phyloP scores from a whole-genome alignment of 768 basidiomycete genomes.

The Mycena vitilis region DNA sequence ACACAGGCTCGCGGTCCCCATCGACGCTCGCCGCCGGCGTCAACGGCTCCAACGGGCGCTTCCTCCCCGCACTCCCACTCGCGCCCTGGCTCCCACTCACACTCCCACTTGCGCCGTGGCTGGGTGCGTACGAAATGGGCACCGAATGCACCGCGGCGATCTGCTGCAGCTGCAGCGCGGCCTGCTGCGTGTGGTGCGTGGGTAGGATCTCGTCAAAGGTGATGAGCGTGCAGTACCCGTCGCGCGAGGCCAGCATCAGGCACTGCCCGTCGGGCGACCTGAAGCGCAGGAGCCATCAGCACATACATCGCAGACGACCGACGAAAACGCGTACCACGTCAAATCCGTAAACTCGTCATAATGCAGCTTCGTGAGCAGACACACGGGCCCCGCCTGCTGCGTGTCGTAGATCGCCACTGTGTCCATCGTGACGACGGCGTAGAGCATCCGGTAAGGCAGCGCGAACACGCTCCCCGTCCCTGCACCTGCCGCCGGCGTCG shows the following conservation, averaged over 20 bases:
- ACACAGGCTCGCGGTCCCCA: slow-evolving; percentile 47
- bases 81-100: slow-evolving; percentile 5
- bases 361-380: slow-evolving; percentile 92
- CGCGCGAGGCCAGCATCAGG: slow-evolving; percentile 90
- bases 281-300: slow-evolving; percentile 58
- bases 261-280: slow-evolving; percentile 98
- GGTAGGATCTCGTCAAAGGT: slow-evolving; percentile 95
- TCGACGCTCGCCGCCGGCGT: slow-evolving; percentile 64
- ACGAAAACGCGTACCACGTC: slow-evolving; percentile 75
- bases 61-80: slow-evolving; percentile 34
- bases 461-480: slow-evolving; percentile 80
- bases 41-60: slow-evolving; percentile 58
- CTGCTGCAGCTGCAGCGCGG: slow-evolving; percentile 88
- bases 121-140: slow-evolving; percentile 58
- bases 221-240: slow-evolving; percentile 97
- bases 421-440: slow-evolving; percentile 97
- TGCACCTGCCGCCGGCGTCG: slow-evolving; percentile 9
- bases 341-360: slow-evolving; percentile 99
- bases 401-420: slow-evolving; percentile 96
- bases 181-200: slow-evolving; percentile 90
- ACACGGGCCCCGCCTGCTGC: slow-evolving; percentile 93
- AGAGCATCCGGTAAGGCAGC: slow-evolving; percentile 93
- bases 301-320: slow-evolving; percentile 86
- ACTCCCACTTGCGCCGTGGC: slow-evolving; percentile 24
- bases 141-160: slow-evolving; percentile 89